Percentiles rank a stretch among this genome's conserved stretches.
phyloP scores from a whole-genome alignment of 306 rosid genomes.

The Dalbergia oliveri region DNA sequence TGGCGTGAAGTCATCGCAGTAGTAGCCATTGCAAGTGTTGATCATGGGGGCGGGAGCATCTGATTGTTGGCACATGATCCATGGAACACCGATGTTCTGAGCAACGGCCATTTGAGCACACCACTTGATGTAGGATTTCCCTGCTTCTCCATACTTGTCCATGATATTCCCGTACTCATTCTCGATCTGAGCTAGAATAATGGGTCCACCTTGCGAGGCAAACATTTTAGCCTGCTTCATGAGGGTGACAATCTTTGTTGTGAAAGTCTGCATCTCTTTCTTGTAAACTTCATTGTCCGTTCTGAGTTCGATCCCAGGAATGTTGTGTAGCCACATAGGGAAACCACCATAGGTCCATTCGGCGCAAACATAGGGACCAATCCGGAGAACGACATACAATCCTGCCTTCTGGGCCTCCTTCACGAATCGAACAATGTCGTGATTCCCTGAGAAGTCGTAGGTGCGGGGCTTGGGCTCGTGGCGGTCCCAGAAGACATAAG shows the following conservation, averaged over 20 bases:
- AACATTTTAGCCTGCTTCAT: conserved; percentile 43
- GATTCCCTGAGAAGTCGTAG: no score
- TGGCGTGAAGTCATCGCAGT: conserved; percentile 43
- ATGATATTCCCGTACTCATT: conserved; percentile 49
- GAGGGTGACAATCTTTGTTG: conserved; percentile 33
- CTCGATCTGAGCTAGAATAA: conserved; percentile 54
- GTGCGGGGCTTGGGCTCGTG: no score
- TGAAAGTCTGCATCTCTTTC: conserved; percentile 47
- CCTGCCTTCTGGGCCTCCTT: conserved; percentile 31
- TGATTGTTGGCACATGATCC: conserved; percentile 46
- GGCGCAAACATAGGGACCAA: conserved; percentile 51
- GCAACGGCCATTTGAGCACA: conserved; percentile 41
- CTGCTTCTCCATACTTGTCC: conserved; percentile 35
- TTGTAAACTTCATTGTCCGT: conserved; percentile 35
- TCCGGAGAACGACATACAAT: conserved; percentile 36
- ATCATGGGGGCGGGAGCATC: conserved; percentile 47
- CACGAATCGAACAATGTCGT: no score
- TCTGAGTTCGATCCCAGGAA: conserved; percentile 37
- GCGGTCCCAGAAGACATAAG: no score
- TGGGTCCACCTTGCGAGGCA: conserved; percentile 49
- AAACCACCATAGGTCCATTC: conserved; percentile 54
- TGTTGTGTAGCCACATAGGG: conserved; percentile 47
- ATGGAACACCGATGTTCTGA: conserved; percentile 42
- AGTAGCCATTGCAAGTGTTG: conserved; percentile 51
- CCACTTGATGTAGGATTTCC: conserved; percentile 43